Base-by-base conservation (phyloP, 1,139 yeast species). In the Pichia sp. region DNA sequence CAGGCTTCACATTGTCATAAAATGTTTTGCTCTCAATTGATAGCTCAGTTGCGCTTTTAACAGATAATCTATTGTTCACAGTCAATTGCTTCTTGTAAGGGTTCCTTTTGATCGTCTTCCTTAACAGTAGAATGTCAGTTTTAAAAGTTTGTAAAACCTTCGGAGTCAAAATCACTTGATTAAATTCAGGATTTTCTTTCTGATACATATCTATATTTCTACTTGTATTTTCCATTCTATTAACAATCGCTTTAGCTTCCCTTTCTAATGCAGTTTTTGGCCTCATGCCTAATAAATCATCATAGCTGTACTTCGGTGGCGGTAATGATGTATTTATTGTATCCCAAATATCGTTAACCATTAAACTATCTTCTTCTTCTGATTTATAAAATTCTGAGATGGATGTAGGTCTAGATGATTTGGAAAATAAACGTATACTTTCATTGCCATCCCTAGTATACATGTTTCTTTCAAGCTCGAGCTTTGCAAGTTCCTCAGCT, bases 251-350 rank as follows among this genome's bases (percentile, higher is more conserved):
- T 20, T 35, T 40, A 2, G 43, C 23, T 28, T 40, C 40, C 9
- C 37, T 30, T 5, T 33, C 24, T 16, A 46, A 27, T 6, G 49
- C 43, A 9, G 43, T 43, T n/a, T 36, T 23, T 3, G 49, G 47
- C n/a, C 30, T 46, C 47, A 46, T 43, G 3, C 41, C 45, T 3
- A 43, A 26, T 4, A 46, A 31, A 22, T 40, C 47, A n/a, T 43
- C 22, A 4, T 40, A 30, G 4, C 45, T 25, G 25, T 38, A 38
- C 12, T 38, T 41, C 30, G 6, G 37, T 10, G 22, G 37, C 11
- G 34, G 33, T 25, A 37, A 25, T 16, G 28, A 16, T 6, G 29
- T 11, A 4, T 24, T 16, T 12, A 37, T 30, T 26, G 11, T 12
- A 10, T 22, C 30, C 40, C 40, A 37, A 10, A 23, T 27, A 12